phyloP scores from a whole-genome alignment of 2,329 filamentous ascomycete genomes.

The Calonectria multiphialidica region DNA sequence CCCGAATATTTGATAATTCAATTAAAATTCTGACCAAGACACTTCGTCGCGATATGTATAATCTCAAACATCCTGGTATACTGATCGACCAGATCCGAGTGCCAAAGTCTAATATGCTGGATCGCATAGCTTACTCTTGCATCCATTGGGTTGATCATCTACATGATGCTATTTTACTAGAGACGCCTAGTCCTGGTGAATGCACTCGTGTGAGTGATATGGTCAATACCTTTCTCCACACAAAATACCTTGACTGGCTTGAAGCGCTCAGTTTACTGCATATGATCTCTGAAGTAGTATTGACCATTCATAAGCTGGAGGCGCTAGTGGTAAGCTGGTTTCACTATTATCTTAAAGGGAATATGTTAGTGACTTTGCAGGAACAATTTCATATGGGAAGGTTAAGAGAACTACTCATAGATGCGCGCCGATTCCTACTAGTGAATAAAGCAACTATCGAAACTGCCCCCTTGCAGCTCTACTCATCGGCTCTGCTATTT shows the following conservation, averaged over 20 bases:
- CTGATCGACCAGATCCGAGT: conserved; percentile 20
- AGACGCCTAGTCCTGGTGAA: not conserved
- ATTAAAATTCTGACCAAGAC: conserved; percentile 43
- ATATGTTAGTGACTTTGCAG: no score
- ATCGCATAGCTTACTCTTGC: conserved; percentile 32
- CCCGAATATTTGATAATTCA: conserved; percentile 49
- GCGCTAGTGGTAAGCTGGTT: not conserved
- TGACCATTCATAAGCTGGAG: not conserved
- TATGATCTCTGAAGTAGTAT: conserved; percentile 17
- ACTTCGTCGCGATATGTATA: conserved; percentile 52
- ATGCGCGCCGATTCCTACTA: conserved; percentile 9
- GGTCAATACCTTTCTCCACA: not conserved
- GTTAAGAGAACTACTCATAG: not conserved
- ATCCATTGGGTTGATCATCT: conserved; percentile 39
- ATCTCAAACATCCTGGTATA: conserved; percentile 34
- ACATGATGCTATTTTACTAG: not conserved
- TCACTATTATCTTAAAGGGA: not conserved
- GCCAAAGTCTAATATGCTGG: conserved; percentile 27
- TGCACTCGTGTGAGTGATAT: not conserved
- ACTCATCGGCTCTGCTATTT: not conserved
- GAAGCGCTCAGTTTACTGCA: conserved; percentile 54
- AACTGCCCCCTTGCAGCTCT: not conserved
- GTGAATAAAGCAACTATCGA: not conserved
- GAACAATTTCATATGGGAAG: not conserved
- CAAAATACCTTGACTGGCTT: conserved; percentile 53